Evolutionary conservation across 352 stramenopile species (phyloP).

Genomic region (Blastocystis sp.): DNA sequence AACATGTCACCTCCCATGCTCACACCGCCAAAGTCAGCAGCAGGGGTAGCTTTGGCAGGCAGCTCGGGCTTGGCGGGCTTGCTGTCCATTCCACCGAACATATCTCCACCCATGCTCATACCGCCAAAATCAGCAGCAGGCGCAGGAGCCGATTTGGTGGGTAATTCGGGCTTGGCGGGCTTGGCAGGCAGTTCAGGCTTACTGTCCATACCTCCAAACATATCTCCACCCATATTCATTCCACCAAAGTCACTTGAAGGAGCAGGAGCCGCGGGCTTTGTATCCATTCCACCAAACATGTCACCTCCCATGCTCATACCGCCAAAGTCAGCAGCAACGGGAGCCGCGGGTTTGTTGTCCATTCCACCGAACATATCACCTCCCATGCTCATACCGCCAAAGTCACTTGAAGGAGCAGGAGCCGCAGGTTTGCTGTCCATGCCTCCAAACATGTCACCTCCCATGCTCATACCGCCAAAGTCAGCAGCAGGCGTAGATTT

Average conservation of each 20-base stretch:
- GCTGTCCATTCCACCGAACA: conserved; percentile 38
- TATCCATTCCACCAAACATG: conserved; percentile 15
- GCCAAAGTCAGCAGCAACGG: neutral
- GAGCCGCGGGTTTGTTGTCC: neutral
- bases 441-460: conserved; percentile 66
- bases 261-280: neutral
- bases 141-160: neutral
- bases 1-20: conserved; percentile 58
- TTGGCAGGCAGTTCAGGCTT: neutral
- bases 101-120: conserved; percentile 20
- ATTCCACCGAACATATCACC: conserved; percentile 62
- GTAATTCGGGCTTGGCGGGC: neutral
- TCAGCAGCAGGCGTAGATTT: neutral
- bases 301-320: conserved; percentile 30
- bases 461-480: neutral
- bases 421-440: conserved; percentile 22
- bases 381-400: conserved; percentile 21
- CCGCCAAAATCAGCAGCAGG: conserved; percentile 14
- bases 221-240: conserved; percentile 56
- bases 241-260: conserved; percentile 17
- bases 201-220: conserved; percentile 58
- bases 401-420: conserved; percentile 16
- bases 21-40: conserved; percentile 9
- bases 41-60: neutral
- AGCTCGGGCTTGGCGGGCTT: neutral